Conservation (phyloP, 768 basidiomycete species). For the Rhodotorula graminis region DNA sequence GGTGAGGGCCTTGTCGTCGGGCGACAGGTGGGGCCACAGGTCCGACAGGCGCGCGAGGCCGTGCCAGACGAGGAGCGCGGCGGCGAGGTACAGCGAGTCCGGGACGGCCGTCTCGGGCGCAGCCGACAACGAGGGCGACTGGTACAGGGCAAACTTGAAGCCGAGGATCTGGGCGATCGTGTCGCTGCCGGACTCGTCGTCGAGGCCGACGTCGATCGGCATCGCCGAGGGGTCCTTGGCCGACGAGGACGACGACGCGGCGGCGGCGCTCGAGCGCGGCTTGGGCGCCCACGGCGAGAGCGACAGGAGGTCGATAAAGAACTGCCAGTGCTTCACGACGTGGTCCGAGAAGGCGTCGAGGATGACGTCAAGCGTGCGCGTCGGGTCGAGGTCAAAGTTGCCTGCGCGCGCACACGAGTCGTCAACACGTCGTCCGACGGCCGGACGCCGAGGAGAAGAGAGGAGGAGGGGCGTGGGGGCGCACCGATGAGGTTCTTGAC, state of each 20-base stretch:
- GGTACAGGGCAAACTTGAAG: slow-evolving; percentile 92
- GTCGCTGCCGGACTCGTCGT: slow-evolving; percentile 39
- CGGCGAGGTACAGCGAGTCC: slow-evolving; percentile 68
- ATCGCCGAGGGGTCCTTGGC: slow-evolving; percentile 20
- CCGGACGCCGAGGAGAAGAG: not conserved
- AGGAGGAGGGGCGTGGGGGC: not conserved
- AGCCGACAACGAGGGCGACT: slow-evolving; percentile 54
- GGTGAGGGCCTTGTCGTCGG: slow-evolving; percentile 71
- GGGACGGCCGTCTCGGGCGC: slow-evolving; percentile 60
- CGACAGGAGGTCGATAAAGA: slow-evolving; percentile 80
- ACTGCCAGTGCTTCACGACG: slow-evolving; percentile 72
- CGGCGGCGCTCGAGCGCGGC: slow-evolving; percentile 12
- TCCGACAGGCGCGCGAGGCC: slow-evolving; percentile 81
- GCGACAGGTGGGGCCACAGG: slow-evolving; percentile 75
- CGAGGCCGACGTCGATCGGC: slow-evolving; percentile 40
- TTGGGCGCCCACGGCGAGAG: slow-evolving; percentile 71
- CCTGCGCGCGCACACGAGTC: slow-evolving; percentile 48
- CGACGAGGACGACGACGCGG: slow-evolving; percentile 4
- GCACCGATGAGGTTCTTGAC: slow-evolving; percentile 72
- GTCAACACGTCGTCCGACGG: too few species aligned
- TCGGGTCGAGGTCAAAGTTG: slow-evolving; percentile 94
- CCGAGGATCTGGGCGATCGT: slow-evolving; percentile 76
- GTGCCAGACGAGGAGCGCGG: slow-evolving; percentile 84
- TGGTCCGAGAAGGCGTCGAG: slow-evolving; percentile 84
- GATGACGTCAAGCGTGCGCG: slow-evolving; percentile 85